These are phyloP conservation scores for Phytophthora multivora DNA, from an alignment of 352 stramenopile genomes.

Conservation along the genomic window DNA sequence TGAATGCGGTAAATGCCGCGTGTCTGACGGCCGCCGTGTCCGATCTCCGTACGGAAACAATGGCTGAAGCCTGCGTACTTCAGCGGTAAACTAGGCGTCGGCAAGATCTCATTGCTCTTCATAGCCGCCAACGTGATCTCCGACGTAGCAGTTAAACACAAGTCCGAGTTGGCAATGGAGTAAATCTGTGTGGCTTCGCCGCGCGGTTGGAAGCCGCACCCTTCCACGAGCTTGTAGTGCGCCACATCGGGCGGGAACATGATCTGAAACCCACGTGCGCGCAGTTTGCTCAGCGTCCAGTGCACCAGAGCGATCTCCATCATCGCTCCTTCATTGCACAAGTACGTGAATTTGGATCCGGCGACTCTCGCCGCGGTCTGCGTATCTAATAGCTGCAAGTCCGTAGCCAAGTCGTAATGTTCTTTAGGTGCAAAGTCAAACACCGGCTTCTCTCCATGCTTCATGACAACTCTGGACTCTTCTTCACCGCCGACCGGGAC, in stretches of 20 bases:
- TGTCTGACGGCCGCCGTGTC: slow-evolving; percentile 70
- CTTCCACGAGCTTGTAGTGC: slow-evolving; percentile 82
- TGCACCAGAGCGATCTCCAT: slow-evolving; percentile 87
- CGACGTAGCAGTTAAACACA: slow-evolving; percentile 84
- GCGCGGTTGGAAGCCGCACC: slow-evolving; percentile 86
- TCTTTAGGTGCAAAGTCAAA: slow-evolving; percentile 73
- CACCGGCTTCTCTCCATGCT: slow-evolving; percentile 55
- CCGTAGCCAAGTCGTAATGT: slow-evolving; percentile 71
- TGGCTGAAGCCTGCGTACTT: slow-evolving; percentile 85
- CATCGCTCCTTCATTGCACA: slow-evolving; percentile 89
- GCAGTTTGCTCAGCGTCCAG: slow-evolving; percentile 77
- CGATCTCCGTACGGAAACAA: slow-evolving; percentile 90
- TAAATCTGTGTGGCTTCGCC: slow-evolving; percentile 90
- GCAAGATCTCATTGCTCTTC: slow-evolving; percentile 78
- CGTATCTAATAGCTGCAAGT: slow-evolving; percentile 79
- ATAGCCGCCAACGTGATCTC: slow-evolving; percentile 86
- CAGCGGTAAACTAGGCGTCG: slow-evolving; percentile 59
- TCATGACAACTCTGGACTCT: slow-evolving; percentile 55
- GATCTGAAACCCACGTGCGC: slow-evolving; percentile 71
- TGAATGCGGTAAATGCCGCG: slow-evolving; percentile 90
- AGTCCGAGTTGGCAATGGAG: slow-evolving; percentile 80
- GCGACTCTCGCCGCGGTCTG: slow-evolving; percentile 66
- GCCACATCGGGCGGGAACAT: slow-evolving; percentile 85
- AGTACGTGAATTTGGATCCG: slow-evolving; percentile 85
- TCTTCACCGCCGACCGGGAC: slow-evolving; percentile 64